Evolutionary conservation across 108 stramenopile species (phyloP).

Genomic region (Stephanodiscus triporus): DNA sequence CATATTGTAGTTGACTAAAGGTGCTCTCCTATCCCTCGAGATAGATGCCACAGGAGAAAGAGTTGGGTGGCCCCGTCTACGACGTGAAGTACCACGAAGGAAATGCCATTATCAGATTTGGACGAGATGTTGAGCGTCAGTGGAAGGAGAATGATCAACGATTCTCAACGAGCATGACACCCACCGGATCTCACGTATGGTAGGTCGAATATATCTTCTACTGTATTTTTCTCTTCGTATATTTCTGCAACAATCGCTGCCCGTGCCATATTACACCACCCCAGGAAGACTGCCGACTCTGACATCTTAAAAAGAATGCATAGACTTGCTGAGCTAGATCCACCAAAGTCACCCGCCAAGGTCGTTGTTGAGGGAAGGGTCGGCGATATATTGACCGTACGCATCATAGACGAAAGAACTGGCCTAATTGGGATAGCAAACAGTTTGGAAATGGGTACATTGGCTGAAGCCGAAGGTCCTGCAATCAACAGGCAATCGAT

Average conservation of each 20-base stretch:
- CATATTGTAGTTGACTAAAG: not conserved
- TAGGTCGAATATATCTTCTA: not conserved
- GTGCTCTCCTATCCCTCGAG: not conserved
- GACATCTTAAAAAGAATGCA: constrained; percentile 61
- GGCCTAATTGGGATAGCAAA: constrained; percentile 45
- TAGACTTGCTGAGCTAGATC: constrained; percentile 51
- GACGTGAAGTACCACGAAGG: constrained; percentile 37
- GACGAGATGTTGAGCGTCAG: constrained; percentile 49
- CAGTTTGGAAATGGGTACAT: constrained; percentile 33
- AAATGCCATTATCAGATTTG: constrained; percentile 43
- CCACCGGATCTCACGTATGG: constrained; percentile 65
- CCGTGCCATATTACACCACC: not conserved
- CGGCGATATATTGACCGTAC: constrained; percentile 49
- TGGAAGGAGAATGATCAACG: constrained; percentile 59
- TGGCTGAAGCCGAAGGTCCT: constrained; percentile 41
- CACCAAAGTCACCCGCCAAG: constrained; percentile 24
- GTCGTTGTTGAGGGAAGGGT: constrained; percentile 50
- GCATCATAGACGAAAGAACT: constrained; percentile 34
- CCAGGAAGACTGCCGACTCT: constrained; percentile 70
- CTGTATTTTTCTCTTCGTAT: not conserved
- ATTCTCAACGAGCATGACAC: constrained; percentile 41
- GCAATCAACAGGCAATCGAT: constrained; percentile 50
- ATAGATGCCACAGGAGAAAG: constrained; percentile 62
- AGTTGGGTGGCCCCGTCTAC: constrained; percentile 65
- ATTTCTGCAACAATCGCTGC: not conserved